Conservation (phyloP, 768 basidiomycete species). For the Phanerochaete sordida region DNA sequence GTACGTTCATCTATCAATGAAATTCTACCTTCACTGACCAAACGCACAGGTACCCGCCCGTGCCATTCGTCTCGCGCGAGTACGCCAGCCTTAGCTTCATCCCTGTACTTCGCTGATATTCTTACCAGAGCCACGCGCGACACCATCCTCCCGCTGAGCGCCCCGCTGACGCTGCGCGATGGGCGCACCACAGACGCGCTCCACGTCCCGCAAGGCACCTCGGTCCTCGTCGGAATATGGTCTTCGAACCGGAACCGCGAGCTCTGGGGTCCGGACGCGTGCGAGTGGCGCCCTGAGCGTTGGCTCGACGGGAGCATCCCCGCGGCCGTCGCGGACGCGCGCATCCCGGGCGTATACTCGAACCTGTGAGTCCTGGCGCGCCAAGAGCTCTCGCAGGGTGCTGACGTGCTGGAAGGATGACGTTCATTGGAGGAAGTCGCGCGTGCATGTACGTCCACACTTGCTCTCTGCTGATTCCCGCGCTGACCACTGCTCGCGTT, state of each 20-base stretch:
- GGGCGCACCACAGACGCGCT: slow-evolving; percentile 35
- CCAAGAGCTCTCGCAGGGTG: no score
- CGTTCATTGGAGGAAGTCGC: slow-evolving; percentile 12
- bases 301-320: slow-evolving; percentile 41
- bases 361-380: slow-evolving; percentile 32
- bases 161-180: slow-evolving; percentile 33
- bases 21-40: no score
- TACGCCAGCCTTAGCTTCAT: no score
- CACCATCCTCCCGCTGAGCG: slow-evolving; percentile 37
- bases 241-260: slow-evolving; percentile 36
- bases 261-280: slow-evolving; percentile 45
- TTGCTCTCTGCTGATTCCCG: background rate
- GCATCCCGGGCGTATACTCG: slow-evolving; percentile 42
- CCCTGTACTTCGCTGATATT: background rate
- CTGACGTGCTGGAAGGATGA: slow-evolving; percentile 7
- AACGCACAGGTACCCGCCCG: slow-evolving; percentile 38
- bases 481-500: background rate
- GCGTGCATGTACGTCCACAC: slow-evolving; percentile 12
- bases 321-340: slow-evolving; percentile 30
- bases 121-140: slow-evolving; percentile 18
- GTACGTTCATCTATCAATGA: no score
- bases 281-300: slow-evolving; percentile 50
- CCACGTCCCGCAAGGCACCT: slow-evolving; percentile 36
- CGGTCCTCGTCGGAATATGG: slow-evolving; percentile 35
- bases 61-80: slow-evolving; percentile 31